Base-by-base conservation (phyloP, 2,329 filamentous ascomycete species). In the Paramyrothecium sp. region DNA sequence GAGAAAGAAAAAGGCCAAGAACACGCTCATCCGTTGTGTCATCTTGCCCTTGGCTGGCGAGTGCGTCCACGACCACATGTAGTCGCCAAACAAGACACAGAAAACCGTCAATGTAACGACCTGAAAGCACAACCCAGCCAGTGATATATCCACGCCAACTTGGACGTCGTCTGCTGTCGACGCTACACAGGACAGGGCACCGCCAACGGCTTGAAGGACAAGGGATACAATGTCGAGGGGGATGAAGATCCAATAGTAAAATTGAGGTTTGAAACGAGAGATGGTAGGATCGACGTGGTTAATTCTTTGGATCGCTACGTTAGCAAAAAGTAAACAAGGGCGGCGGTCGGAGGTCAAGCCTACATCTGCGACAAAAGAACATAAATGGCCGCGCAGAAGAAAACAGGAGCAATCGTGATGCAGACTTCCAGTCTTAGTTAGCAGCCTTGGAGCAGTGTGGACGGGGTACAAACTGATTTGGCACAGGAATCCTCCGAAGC, bases 401-500 rank as follows among this genome's bases (percentile, higher is more conserved):
- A 71, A 13, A 71, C 61, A 7, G 68, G 69, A 0, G 67, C 70
- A 13, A 70, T 56, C 1, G 70, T 72, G 38, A 71, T 72, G 56
- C 67, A 71, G 20, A 71, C 69, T 71, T 30, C 22, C 13, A 22
- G n/a, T 16, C 13, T 17, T 44, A 44, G 38, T 44, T 12, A 44
- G 38, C 13, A 44, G 38, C 13, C 5, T 7, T 44, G n/a, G 13
- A 19, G 13, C 38, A 4, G 13, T 34, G 7, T 3, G 33, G 23
- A 20, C 3, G 10, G 19, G 20, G 2, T 3, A 65, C 64, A n/a
- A 85, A 79, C 80, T 75, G 58, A 88, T 87, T 65, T 89, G 84
- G n/a, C 88, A 79, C 63, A 89, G 75, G 64, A 89, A 90, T 0
- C 78, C 83, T 10, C 65, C 65, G 63, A 87, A 80, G 48, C 67